phyloP scores from a whole-genome alignment of 345 rosid species.

The Camelina neglecta region DNA sequence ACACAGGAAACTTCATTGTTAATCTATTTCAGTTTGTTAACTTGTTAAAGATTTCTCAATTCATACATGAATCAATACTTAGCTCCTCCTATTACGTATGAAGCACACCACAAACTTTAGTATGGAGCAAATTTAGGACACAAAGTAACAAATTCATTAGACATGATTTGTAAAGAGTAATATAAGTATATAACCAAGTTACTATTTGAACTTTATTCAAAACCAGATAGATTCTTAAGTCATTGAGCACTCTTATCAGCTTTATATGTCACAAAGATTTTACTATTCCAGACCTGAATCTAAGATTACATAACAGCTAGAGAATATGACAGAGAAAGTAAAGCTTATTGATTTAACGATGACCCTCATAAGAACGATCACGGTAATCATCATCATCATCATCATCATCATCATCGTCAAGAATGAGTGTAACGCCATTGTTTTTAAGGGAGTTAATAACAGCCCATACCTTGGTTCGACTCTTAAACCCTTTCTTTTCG shows the following conservation, averaged over 20 bases:
- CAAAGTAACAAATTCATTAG: no score
- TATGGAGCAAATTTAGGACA: no score
- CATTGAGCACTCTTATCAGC: constrained; percentile 13
- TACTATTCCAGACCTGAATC: constrained; percentile 6
- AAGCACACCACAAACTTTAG: no score
- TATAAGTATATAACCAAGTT: background rate
- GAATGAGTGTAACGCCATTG: constrained; percentile 72
- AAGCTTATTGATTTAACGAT: constrained; percentile 16
- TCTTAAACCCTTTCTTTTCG: constrained; percentile 82
- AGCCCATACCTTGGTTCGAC: constrained; percentile 59
- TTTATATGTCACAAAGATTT: constrained; percentile 26
- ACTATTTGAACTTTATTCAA: background rate
- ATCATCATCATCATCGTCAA: constrained; percentile 50
- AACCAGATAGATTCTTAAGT: background rate
- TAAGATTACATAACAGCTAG: constrained; percentile 15
- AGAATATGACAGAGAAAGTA: constrained; percentile 6
- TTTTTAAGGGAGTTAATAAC: constrained; percentile 70
- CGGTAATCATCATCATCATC: constrained; percentile 42
- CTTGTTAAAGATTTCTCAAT: background rate
- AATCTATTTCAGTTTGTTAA: constrained; percentile 6
- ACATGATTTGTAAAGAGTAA: no score
- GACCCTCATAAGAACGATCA: constrained; percentile 31
- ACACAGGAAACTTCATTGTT: constrained; percentile 22
- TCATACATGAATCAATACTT: no score
- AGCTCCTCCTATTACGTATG: no score